Evolutionary conservation across 2,329 filamentous ascomycete genomes (phyloP), one percentile per base, ranked within the genome.

Genomic region (Nothomitra cinnamomea): DNA sequence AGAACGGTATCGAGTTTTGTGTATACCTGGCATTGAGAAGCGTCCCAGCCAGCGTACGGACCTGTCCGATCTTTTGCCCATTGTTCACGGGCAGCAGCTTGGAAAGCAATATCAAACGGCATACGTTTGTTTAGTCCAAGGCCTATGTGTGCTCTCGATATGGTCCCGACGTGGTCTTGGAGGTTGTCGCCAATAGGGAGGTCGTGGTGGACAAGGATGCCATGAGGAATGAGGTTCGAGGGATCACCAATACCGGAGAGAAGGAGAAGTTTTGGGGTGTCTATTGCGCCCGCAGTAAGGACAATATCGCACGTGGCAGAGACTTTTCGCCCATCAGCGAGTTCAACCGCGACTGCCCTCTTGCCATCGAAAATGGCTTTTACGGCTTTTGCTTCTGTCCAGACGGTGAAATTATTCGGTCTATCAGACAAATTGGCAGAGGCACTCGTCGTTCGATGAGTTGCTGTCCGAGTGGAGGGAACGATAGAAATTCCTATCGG

Each of bases 401-500:
- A 56, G 24, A 82, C 65, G 0, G 69, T 73, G 40, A 83, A 62
- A 56, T 82, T 82, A 0, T 65, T 60, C 0, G 74, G 73, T 0
- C 60, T 45, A 2, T 64, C 59, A 1, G 58, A 56, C 10, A 81
- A 57, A 47, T 79, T 64, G 56, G 78, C 76, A 1, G 66, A 66
- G 0, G 77, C 72, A 24, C 17, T 24, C 0, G 76, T 80, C 0
- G 70, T 71, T 17, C 76, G 66, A 7, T 67, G 51, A 0, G 75
- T 76, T 6, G 70, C 65, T 24, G 67, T 60, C n/a, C 72, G 67
- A 10, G 75, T 76, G 48, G 71, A 73, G 57, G 76, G 71, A 15
- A 69, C 60, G 43, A 73, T 63, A 1, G 70, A 70, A 64, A 80
- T 71, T 2, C 79, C 79, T 28, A 80, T 66, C 0, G 75, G 76